phyloP scores from a whole-genome alignment of 140 eudicot species.

The Stevia rebaudiana region DNA sequence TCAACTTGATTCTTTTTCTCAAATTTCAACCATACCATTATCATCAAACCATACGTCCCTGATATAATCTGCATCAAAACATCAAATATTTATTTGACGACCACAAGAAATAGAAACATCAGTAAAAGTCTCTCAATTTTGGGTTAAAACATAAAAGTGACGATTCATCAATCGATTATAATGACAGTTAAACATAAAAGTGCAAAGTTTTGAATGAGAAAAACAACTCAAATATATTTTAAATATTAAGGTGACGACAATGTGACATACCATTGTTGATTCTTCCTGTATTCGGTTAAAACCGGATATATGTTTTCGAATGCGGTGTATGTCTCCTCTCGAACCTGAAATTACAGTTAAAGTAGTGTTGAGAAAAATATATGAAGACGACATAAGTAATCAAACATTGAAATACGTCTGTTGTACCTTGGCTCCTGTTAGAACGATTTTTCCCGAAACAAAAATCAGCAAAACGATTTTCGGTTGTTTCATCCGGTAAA shows the following conservation, averaged over 20 bases:
- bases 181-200: not conserved
- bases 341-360: slow-evolving; percentile 29
- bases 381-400: not conserved
- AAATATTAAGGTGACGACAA: slow-evolving; percentile 1
- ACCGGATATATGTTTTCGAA: slow-evolving; percentile 54
- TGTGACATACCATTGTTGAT: slow-evolving; percentile 40
- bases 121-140: not conserved
- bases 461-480: slow-evolving; percentile 52
- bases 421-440: slow-evolving; percentile 53
- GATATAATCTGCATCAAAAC: slow-evolving; percentile 25
- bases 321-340: slow-evolving; percentile 53
- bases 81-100: not conserved
- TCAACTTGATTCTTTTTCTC: slow-evolving; percentile 26
- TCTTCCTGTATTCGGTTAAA: slow-evolving; percentile 50
- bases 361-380: not conserved
- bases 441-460: slow-evolving; percentile 50
- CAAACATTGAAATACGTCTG: not conserved
- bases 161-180: no score
- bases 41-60: slow-evolving; percentile 12
- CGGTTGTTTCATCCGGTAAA: slow-evolving; percentile 47
- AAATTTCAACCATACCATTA: slow-evolving; percentile 1
- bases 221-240: not conserved
- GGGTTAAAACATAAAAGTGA: no score
- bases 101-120: not conserved
- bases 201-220: not conserved